Evolutionary conservation across 306 rosid genomes (phyloP).

Genomic region (Lathyrus sativus): DNA sequence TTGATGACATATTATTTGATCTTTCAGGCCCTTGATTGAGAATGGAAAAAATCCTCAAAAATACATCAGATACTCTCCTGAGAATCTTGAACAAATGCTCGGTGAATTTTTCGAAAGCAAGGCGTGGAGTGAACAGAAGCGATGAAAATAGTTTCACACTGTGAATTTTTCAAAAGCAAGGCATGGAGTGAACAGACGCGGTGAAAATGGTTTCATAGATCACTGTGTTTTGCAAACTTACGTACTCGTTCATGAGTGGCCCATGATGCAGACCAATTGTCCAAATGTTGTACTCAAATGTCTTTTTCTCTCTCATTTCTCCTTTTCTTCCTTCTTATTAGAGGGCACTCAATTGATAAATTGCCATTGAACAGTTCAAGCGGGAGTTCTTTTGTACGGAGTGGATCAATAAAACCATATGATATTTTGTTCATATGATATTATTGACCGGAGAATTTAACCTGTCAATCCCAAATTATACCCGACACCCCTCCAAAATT

Average conservation of each 20-base stretch:
- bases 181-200: slow-evolving; percentile 82
- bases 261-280: background rate
- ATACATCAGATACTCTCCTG: slow-evolving; percentile 69
- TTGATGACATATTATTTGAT: slow-evolving; percentile 10
- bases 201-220: slow-evolving; percentile 41
- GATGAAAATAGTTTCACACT: slow-evolving; percentile 47
- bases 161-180: slow-evolving; percentile 87
- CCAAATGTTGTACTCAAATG: background rate
- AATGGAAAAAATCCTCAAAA: slow-evolving; percentile 80
- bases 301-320: slow-evolving; percentile 4
- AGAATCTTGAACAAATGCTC: slow-evolving; percentile 80
- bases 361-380: background rate
- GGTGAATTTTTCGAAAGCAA: slow-evolving; percentile 89
- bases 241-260: slow-evolving; percentile 11
- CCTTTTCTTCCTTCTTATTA: slow-evolving; percentile 11
- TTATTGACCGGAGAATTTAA: background rate
- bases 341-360: background rate
- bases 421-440: background rate
- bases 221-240: slow-evolving; percentile 3
- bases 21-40: slow-evolving; percentile 83
- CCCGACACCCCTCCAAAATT: too few species aligned
- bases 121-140: slow-evolving; percentile 80
- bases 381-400: background rate
- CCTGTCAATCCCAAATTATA: too few species aligned
- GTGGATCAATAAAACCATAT: background rate